Conservation (phyloP, 345 rosid genomes). For the Aegle marmelos region DNA sequence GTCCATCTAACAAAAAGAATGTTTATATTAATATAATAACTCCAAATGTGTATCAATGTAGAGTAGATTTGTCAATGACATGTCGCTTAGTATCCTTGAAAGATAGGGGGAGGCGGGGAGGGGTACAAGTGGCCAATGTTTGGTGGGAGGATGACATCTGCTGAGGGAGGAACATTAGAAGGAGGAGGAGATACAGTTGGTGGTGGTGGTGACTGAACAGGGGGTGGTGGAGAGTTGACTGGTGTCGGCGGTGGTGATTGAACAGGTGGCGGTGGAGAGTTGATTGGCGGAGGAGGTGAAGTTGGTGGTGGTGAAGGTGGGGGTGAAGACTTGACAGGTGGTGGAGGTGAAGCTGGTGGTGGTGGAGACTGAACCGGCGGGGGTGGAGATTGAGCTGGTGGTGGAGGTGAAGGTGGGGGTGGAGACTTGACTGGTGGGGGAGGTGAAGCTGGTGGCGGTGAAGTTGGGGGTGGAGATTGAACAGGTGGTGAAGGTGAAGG, state of each 20-base stretch:
- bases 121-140: slow-evolving; percentile 56
- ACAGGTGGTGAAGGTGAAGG: no score
- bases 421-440: not conserved
- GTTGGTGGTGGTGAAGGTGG: slow-evolving; percentile 21
- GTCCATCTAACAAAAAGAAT: not conserved
- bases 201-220: not conserved
- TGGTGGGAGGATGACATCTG: slow-evolving; percentile 47
- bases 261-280: slow-evolving; percentile 24
- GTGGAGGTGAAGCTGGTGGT: slow-evolving; percentile 1
- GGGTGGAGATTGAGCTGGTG: not conserved
- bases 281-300: slow-evolving; percentile 17
- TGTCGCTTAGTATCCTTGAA: slow-evolving; percentile 56
- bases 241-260: slow-evolving; percentile 19
- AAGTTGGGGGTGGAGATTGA: not conserved
- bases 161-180: slow-evolving; percentile 22
- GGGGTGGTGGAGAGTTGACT: slow-evolving; percentile 7
- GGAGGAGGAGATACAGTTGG: slow-evolving; percentile 2
- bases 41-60: not conserved
- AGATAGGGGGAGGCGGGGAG: slow-evolving; percentile 81
- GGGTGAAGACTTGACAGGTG: slow-evolving; percentile 18
- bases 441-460: not conserved
- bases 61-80: not conserved
- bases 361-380: not conserved
- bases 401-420: not conserved
- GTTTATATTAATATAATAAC: not conserved